Evolutionary conservation across 2,329 filamentous ascomycete genomes (phyloP), one percentile per base, ranked within the genome.

Genomic region (Pleoardoris graminearum): DNA sequence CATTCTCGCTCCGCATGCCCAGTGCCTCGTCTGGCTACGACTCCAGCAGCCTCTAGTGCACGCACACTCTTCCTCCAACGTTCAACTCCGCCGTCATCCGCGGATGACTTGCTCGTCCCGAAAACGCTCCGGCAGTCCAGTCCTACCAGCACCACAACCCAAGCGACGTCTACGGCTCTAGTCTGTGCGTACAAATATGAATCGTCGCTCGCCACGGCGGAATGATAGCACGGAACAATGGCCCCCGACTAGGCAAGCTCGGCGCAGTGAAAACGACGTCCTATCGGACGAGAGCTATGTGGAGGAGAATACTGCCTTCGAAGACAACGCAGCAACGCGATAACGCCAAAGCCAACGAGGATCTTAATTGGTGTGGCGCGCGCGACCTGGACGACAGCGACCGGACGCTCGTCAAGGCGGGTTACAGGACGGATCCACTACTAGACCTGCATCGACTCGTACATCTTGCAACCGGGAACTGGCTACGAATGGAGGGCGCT

Each of bases 391-490:
- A n/a, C n/a, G n/a, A n/a, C n/a, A n/a, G n/a, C n/a, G n/a, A n/a
- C n/a, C n/a, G n/a, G n/a, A n/a, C n/a, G n/a, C n/a, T n/a, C n/a
- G n/a, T n/a, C n/a, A n/a, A n/a, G n/a, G n/a, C n/a, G n/a, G n/a
- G n/a, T n/a, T n/a, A n/a, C n/a, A 25, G 17, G 30, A 32, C 23
- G n/a, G 41, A 16, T n/a, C 23, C 41, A 33, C 19, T 30, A n/a
- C 17, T 39, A 17, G 49, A 39, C 32, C 11, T 62, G 3, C 53
- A 63, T 30, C 47, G 48, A 35, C 54, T 63, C 3, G 57, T 61
- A 27, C 53, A 63, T 38, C 43, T 62, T 7, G 61, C 61, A 8
- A 59, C 57, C 7, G 42, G 55, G 21, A 49, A 43, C 50, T 61
- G 56, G 60, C 35, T 57, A 22, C 41, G 41, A 7, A 37, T 44